These are phyloP conservation scores for Fusarium sp. DNA, from an alignment of 2,329 filamentous ascomycete species.

Conservation along the genomic window DNA sequence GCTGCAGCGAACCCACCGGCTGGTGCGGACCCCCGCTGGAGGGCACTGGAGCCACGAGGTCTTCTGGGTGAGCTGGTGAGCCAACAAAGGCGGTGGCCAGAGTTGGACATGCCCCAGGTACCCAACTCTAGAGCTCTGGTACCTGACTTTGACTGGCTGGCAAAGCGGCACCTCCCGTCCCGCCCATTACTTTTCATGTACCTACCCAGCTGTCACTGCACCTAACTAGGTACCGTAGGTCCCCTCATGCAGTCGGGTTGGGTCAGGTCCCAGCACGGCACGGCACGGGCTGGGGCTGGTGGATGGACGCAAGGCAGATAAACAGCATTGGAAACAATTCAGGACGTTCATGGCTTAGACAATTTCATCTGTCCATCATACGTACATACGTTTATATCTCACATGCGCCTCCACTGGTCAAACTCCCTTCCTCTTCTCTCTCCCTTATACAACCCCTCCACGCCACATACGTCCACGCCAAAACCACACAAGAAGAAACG, in stretches of 20 bases:
- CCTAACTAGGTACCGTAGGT: not conserved
- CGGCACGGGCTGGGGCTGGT: constrained; percentile 22
- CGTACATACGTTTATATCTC: not conserved
- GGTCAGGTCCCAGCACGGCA: constrained; percentile 7
- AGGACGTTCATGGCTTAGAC: not conserved
- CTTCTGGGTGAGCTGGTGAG: constrained; percentile 6
- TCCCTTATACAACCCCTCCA: constrained; percentile 21
- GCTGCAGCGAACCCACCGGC: constrained; percentile 19
- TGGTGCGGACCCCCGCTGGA: not conserved
- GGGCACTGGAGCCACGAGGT: constrained; percentile 24
- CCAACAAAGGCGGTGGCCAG: constrained; percentile 1
- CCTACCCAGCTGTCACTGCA: not conserved
- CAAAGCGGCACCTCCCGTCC: constrained; percentile 26
- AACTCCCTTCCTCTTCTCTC: constrained; percentile 10
- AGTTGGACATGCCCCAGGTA: not conserved
- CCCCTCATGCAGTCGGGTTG: constrained; percentile 13
- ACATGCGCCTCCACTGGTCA: not conserved
- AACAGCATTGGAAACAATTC: not conserved
- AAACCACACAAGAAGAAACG: constrained; percentile 9
- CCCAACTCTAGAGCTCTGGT: constrained; percentile 1
- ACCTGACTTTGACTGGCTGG: constrained; percentile 4
- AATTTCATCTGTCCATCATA: not conserved
- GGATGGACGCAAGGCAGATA: not conserved
- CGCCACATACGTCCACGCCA: constrained; percentile 37
- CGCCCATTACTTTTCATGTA: constrained; percentile 15